Percentiles rank a stretch among this genome's conserved stretches.
Conservation (phyloP, 2,329 filamentous ascomycete genomes). For the Elsinoe australis region DNA sequence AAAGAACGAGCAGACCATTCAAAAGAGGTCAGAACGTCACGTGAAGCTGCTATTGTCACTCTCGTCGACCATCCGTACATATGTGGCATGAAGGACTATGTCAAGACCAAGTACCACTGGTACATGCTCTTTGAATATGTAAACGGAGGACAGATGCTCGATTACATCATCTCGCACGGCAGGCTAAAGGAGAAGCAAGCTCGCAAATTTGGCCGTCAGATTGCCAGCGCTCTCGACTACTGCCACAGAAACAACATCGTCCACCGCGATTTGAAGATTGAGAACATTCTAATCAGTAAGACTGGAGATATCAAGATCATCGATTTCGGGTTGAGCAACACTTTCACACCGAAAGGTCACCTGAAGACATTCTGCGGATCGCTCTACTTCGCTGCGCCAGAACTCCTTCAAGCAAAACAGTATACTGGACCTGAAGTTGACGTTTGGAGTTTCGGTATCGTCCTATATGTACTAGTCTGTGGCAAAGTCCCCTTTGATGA, state of each 20-base stretch:
- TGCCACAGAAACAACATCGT: slow-evolving; percentile 98
- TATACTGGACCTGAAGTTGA: slow-evolving; percentile 97
- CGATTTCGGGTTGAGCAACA: slow-evolving; percentile 93
- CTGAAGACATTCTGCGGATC: slow-evolving; percentile 97
- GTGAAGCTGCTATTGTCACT: slow-evolving; percentile 93
- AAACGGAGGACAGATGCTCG: slow-evolving; percentile 97
- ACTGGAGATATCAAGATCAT: slow-evolving; percentile 99
- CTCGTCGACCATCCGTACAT: slow-evolving; percentile 92
- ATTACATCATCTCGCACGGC: slow-evolving; percentile 98
- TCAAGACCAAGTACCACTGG: slow-evolving; percentile 96
- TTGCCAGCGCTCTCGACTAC: slow-evolving; percentile 92
- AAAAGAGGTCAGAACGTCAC: slow-evolving; percentile 88
- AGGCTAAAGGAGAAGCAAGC: slow-evolving; percentile 97
- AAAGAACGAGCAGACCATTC: slow-evolving; percentile 89
- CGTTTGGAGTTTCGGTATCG: slow-evolving; percentile 97
- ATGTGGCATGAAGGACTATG: slow-evolving; percentile 88
- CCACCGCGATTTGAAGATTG: slow-evolving; percentile 94
- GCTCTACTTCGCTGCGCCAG: slow-evolving; percentile 93
- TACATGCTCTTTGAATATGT: slow-evolving; percentile 99
- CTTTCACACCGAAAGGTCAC: slow-evolving; percentile 77
- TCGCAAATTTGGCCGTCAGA: slow-evolving; percentile 93
- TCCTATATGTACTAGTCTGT: slow-evolving; percentile 92
- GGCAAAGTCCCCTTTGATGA: slow-evolving; percentile 98
- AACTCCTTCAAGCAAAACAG: slow-evolving; percentile 83
- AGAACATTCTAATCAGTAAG: slow-evolving; percentile 98